A percentile compares a stretch with the other conserved stretches of the same genome.
Evolutionary conservation across 192 early-diverging fungal species (phyloP).

Genomic region (Backusella liffmaniae): DNA sequence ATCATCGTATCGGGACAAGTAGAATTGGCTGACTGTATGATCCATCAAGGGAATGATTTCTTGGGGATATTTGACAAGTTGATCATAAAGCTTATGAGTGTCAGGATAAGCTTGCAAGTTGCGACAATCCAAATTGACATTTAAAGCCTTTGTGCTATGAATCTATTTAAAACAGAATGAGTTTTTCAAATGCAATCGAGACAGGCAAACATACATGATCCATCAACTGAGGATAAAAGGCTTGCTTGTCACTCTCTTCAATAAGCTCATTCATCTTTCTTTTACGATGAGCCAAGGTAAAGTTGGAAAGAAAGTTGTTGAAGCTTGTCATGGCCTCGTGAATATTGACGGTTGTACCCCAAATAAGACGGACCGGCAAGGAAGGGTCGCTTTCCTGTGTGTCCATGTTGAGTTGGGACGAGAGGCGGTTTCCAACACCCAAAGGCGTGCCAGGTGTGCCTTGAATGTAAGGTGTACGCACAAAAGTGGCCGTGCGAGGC

Average conservation of each 20-base stretch:
- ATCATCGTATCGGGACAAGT: slow-evolving; percentile 65
- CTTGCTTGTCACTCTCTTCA: slow-evolving; percentile 48
- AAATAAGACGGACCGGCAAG: slow-evolving; percentile 63
- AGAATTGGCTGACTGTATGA: slow-evolving; percentile 76
- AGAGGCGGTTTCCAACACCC: background rate
- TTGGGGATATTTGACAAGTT: slow-evolving; percentile 90
- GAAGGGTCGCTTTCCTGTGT: slow-evolving; percentile 41
- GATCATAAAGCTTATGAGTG: slow-evolving; percentile 73
- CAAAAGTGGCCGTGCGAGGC: slow-evolving; percentile 18
- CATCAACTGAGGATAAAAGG: slow-evolving; percentile 79
- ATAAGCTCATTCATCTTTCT: slow-evolving; percentile 29
- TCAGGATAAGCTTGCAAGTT: slow-evolving; percentile 74
- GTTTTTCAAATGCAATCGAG: background rate
- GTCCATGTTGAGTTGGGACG: slow-evolving; percentile 3
- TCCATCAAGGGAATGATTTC: slow-evolving; percentile 96
- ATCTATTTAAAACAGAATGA: slow-evolving; percentile 45
- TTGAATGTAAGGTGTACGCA: slow-evolving; percentile 26
- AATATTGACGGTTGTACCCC: slow-evolving; percentile 93
- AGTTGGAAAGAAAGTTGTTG: slow-evolving; percentile 78
- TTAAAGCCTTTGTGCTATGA: slow-evolving; percentile 59
- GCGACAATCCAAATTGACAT: slow-evolving; percentile 87
- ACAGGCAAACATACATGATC: slow-evolving; percentile 40
- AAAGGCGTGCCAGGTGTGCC: slow-evolving; percentile 6
- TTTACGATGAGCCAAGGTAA: slow-evolving; percentile 58
- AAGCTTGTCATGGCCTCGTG: slow-evolving; percentile 79